Base-by-base conservation (phyloP, 1,284 basidiomycete species). In the Phellopilus nigrolimitatus region DNA sequence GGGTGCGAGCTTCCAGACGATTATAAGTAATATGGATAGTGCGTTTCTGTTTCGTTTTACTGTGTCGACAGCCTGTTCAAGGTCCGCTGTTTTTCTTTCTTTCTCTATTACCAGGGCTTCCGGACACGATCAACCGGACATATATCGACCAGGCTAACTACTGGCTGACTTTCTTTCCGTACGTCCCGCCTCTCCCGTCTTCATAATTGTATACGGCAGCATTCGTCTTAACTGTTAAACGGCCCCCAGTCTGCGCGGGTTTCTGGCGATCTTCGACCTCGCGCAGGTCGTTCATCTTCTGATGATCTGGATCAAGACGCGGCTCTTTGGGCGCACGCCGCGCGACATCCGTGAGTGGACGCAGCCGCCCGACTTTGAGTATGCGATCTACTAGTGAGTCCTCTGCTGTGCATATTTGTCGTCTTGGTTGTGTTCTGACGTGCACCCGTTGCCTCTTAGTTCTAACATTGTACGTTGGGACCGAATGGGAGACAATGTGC, bases 331-430 rank as follows among this genome's bases (percentile, higher is more conserved):
- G n/a, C 85, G 95, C 52, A 99, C 97, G 0, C 95, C 95, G 40
- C 82, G 97, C 59, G 94, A 97, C 62, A 92, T 98, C 53, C 80
- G 93, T 48, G 94, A 97, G 61, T 95, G 91, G 85, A 97, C 95
- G 4, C 89, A 95, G 65, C 95, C 95, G 13, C 91, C 91, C 3
- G 83, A 87, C 34, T 98, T 98, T 64, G 85, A 95, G 61, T 98
- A 89, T 69, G 79, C 90, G 9, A 80, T 95, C 53, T 93, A 92
- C 68, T 94, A 89, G 85, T 90, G 58, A 67, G 85, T 75, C 45
- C 34, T 15, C 39, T 13, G 41, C 40, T 41, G n/a, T n/a, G n/a
- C 12, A 15, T 34, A 47, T 21, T 40, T 19, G 15, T 33, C 9
- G 21, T 21, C 22, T 6, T 21, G 40, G 42, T 3, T 21, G 12